Conservation (phyloP, 495 filamentous ascomycete species). For the Penicillium canescens region DNA sequence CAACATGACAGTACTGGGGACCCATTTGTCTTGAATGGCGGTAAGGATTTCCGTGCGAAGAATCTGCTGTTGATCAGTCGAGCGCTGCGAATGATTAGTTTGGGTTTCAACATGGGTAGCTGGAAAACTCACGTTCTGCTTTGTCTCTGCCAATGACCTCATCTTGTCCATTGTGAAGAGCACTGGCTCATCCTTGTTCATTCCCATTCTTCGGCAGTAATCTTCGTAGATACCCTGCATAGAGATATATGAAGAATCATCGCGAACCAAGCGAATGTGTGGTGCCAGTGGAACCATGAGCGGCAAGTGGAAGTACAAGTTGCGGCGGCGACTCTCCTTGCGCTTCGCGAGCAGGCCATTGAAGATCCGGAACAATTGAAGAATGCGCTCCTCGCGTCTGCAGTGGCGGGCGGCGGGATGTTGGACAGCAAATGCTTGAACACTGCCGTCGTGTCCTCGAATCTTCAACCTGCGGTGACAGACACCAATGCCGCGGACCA, state of each 20-base stretch:
- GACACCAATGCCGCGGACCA: slow-evolving; percentile 82
- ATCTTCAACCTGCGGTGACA: slow-evolving; percentile 94
- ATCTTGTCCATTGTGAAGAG: slow-evolving; percentile 94
- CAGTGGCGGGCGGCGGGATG: slow-evolving; percentile 90
- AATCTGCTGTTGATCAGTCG: slow-evolving; percentile 64
- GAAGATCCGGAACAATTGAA: slow-evolving; percentile 97
- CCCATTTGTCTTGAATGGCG: slow-evolving; percentile 89
- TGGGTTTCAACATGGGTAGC: background rate
- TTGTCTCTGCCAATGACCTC: slow-evolving; percentile 68
- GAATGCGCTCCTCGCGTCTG: slow-evolving; percentile 87
- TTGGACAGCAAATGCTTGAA: slow-evolving; percentile 94
- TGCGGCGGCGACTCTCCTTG: slow-evolving; percentile 91
- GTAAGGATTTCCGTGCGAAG: slow-evolving; percentile 81
- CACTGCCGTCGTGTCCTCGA: slow-evolving; percentile 93
- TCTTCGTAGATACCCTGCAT: slow-evolving; percentile 95
- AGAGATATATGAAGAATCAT: slow-evolving; percentile 91
- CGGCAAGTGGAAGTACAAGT: slow-evolving; percentile 93
- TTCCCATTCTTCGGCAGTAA: slow-evolving; percentile 80
- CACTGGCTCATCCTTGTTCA: slow-evolving; percentile 92
- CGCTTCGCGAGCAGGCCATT: slow-evolving; percentile 85
- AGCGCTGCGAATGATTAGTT: slow-evolving; percentile 49
- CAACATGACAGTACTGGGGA: slow-evolving; percentile 74
- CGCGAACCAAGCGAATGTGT: slow-evolving; percentile 88
- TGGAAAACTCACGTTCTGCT: slow-evolving; percentile 53
- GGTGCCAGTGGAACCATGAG: slow-evolving; percentile 93